Percentiles rank a stretch among this genome's conserved stretches.
Evolutionary conservation across 805 yeast genomes (phyloP).

Genomic region (Kodamaea kaohsiungensis): DNA sequence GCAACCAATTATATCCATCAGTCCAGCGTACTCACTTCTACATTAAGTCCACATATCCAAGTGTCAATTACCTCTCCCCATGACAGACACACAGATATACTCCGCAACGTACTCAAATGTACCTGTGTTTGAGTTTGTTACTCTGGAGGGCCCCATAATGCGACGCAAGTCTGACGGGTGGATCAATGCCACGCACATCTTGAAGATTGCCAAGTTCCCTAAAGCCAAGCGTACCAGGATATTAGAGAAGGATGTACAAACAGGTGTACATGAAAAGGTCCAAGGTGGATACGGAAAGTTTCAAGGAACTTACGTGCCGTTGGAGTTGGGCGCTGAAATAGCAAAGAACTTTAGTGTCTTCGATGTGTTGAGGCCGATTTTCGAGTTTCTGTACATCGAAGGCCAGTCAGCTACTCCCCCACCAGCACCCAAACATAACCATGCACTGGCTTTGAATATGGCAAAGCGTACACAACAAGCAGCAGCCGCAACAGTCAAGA

Average conservation of each 20-base stretch:
- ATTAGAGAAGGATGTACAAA: slow-evolving; percentile 62
- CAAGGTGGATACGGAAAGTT: slow-evolving; percentile 76
- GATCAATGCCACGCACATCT: slow-evolving; percentile 72
- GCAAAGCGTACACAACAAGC: slow-evolving; percentile 26
- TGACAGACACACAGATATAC: slow-evolving; percentile 41
- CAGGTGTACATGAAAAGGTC: slow-evolving; percentile 67
- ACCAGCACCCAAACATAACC: slow-evolving; percentile 49
- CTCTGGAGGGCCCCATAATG: slow-evolving; percentile 72
- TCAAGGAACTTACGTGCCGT: slow-evolving; percentile 51
- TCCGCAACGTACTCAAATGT: slow-evolving; percentile 78
- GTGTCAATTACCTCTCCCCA: not conserved
- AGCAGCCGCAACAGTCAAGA: slow-evolving; percentile 14
- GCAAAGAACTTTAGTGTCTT: slow-evolving; percentile 43
- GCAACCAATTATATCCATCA: not conserved
- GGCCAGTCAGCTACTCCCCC: slow-evolving; percentile 44
- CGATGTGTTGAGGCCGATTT: slow-evolving; percentile 46
- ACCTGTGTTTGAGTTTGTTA: slow-evolving; percentile 65
- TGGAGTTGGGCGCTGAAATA: slow-evolving; percentile 40
- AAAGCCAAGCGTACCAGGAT: slow-evolving; percentile 62
- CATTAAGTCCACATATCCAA: not conserved
- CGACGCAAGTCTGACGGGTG: slow-evolving; percentile 62
- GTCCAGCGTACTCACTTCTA: not conserved
- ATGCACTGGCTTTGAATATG: slow-evolving; percentile 45
- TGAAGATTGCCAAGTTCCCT: slow-evolving; percentile 68
- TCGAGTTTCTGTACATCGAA: slow-evolving; percentile 35